Base-by-base conservation (phyloP, 192 early-diverging fungal genomes). In the Umbelopsis vinacea region DNA sequence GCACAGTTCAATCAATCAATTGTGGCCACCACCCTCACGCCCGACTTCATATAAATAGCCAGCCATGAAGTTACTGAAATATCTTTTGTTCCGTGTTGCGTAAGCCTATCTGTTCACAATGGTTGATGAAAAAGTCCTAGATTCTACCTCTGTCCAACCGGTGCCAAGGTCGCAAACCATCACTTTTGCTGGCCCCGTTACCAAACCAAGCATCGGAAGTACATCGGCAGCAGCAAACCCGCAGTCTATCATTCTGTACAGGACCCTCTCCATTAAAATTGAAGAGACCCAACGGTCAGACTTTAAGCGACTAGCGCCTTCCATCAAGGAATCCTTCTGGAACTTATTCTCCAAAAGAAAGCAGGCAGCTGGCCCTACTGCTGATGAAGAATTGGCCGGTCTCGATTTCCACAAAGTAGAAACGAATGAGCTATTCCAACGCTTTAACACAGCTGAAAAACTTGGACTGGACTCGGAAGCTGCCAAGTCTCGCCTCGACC, bases 351-450 rank as follows among this genome's bases (percentile, higher is more conserved):
- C 57, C n/a, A 6, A 33, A 19, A 3, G 33, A 29, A 63, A 63
- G 33, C 33, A 63, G 14, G 12, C 11, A 6, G 29, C 57, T 37
- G 57, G 57, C n/a, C 57, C 57, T 37, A 63, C 33, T 19, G 57
- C 57, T n/a, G 57, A 63, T 37, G 78, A 83, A 23, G 79, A 75
- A 23, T 77, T 83, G 57, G 72, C 77, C 2, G 68, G 70, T 22
- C 46, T 78, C 24, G 74, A 79, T 46, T 80, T 78, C 69, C 83
- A 84, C 74, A 84, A 82, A 48, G 71, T 82, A 14, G 70, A 79
- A 5, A 1, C 68, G n/a, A 68, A 67, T n/a, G 83, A 82, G 48
- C 35, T 63, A 19, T 63, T 63, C 19, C 57, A 63, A 63, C 26
- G 57, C 11, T 82, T 84, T 67, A 81, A 78, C 71, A 68, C 76